Evolutionary conservation across 78 protist genomes (phyloP).

Genomic region (Pigoraptor vietnamica): DNA sequence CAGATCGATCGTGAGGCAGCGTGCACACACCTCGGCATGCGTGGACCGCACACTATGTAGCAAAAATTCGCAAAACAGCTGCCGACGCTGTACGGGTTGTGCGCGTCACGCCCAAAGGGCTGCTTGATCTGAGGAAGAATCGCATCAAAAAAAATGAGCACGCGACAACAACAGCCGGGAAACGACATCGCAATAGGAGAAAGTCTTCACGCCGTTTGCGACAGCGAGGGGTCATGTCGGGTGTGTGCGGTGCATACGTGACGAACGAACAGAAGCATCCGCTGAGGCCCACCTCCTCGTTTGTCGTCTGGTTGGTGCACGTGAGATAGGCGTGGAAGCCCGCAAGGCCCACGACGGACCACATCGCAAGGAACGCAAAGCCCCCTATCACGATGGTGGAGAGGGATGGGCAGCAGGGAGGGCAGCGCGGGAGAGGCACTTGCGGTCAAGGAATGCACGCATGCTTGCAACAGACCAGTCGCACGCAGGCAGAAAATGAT

Average conservation of each 20-base stretch:
- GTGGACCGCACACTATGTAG: background rate
- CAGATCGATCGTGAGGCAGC: too few relatives aligned
- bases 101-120: background rate
- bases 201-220: too few relatives aligned
- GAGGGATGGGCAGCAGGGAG: background rate
- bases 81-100: background rate
- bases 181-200: too few relatives aligned
- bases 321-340: background rate
- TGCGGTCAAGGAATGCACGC: too few relatives aligned
- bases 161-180: too few relatives aligned
- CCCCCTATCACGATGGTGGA: background rate
- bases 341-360: background rate
- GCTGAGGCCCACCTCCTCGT: background rate
- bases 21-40: background rate
- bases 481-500: too few relatives aligned
- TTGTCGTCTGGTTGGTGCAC: background rate
- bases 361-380: background rate
- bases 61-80: background rate
- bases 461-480: too few relatives aligned
- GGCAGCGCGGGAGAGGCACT: background rate
- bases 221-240: too few relatives aligned
- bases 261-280: too few relatives aligned
- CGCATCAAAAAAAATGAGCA: background rate
- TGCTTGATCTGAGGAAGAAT: background rate
- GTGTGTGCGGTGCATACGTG: too few relatives aligned